These are phyloP conservation scores for Cyclotella cryptica DNA, from an alignment of 108 stramenopile genomes.

Conservation along the genomic window DNA sequence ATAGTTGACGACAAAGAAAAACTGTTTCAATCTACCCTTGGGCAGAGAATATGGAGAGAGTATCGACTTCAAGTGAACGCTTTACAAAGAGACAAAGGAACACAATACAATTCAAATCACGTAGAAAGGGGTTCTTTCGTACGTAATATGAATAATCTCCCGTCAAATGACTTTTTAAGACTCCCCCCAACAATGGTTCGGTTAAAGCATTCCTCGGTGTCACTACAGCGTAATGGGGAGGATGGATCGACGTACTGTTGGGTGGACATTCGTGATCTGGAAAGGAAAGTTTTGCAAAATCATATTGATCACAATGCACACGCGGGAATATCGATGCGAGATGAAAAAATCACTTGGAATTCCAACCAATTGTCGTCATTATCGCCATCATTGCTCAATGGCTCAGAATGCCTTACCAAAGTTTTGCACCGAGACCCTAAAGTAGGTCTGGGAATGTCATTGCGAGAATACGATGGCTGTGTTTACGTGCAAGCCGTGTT, in stretches of 20 bases:
- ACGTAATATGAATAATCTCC: background rate
- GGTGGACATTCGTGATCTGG: constrained; percentile 33
- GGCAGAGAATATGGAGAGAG: constrained; percentile 2
- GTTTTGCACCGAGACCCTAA: constrained; percentile 50
- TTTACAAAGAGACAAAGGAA: constrained; percentile 1
- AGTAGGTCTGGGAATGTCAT: constrained; percentile 75
- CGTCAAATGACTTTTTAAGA: constrained; percentile 28
- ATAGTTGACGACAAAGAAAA: background rate
- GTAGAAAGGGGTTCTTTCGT: too few relatives aligned
- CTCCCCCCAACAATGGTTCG: constrained; percentile 32
- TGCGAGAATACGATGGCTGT: constrained; percentile 57
- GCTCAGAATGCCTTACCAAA: constrained; percentile 22
- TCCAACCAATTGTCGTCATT: background rate
- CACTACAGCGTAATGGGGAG: background rate
- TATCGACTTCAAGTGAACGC: background rate
- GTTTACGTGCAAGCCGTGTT: constrained; percentile 60
- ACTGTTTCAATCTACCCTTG: constrained; percentile 2
- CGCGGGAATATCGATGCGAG: background rate
- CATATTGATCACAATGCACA: constrained; percentile 19
- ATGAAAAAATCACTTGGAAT: constrained; percentile 12
- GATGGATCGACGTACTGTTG: background rate
- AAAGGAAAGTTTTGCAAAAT: constrained; percentile 21
- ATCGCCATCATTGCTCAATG: constrained; percentile 12
- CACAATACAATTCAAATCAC: background rate
- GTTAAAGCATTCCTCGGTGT: constrained; percentile 2